Evolutionary conservation across 495 filamentous ascomycete genomes (phyloP).

Genomic region (Cetradonia linearis): DNA sequence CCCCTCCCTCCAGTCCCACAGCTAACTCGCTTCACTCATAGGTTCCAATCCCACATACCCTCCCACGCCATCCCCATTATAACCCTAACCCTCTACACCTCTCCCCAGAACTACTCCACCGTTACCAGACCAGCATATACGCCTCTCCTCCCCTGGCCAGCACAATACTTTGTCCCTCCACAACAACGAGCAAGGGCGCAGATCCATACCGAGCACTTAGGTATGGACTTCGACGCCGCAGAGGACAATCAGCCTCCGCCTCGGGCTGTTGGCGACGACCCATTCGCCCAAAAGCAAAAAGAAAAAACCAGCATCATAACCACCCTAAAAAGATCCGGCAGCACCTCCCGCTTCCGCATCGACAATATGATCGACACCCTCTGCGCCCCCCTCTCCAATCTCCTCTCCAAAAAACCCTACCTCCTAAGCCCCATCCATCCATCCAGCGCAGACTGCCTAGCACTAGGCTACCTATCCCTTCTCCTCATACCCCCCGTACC

Average conservation of each 20-base stretch:
- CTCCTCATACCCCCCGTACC: constrained; percentile 62
- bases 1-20: too few relatives aligned
- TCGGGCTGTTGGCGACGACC: too few relatives aligned
- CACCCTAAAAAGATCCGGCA: not conserved
- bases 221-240: constrained; percentile 53
- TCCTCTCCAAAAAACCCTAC: constrained; percentile 47
- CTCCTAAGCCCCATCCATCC: constrained; percentile 38
- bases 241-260: constrained; percentile 34
- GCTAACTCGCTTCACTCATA: constrained; percentile 16
- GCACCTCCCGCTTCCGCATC: constrained; percentile 46
- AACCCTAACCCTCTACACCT: constrained; percentile 78
- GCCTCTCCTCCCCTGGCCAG: constrained; percentile 66
- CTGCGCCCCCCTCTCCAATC: constrained; percentile 55
- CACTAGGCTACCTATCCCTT: constrained; percentile 65
- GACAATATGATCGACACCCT: constrained; percentile 57
- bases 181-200: constrained; percentile 56
- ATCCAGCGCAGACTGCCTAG: constrained; percentile 67
- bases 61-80: constrained; percentile 56
- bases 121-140: constrained; percentile 68
- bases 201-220: constrained; percentile 60
- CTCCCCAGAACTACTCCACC: constrained; percentile 67
- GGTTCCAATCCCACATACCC: constrained; percentile 52
- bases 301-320: constrained; percentile 15
- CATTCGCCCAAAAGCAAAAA: constrained; percentile 35
- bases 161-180: constrained; percentile 69